Evolutionary conservation across 2,329 filamentous ascomycete genomes (phyloP).

Genomic region (Hymenoscyphus scutula): DNA sequence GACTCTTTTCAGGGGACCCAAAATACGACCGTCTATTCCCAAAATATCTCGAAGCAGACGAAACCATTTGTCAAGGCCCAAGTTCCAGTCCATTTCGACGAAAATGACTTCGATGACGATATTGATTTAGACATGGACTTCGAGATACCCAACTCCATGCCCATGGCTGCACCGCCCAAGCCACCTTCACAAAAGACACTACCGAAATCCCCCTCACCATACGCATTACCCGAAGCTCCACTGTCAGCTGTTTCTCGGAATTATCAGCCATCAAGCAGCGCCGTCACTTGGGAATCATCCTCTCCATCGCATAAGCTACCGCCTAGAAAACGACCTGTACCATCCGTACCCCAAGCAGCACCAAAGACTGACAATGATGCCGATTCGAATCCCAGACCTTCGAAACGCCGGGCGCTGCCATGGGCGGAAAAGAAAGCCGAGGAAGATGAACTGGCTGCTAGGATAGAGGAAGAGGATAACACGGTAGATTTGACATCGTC

Average conservation of each 20-base stretch:
- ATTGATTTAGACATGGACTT: constrained; percentile 66
- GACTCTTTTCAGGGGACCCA: constrained; percentile 49
- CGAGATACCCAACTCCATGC: constrained; percentile 22
- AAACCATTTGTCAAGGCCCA: constrained; percentile 22
- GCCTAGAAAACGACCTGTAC: constrained; percentile 21
- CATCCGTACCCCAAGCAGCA: not conserved
- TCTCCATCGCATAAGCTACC: constrained; percentile 44
- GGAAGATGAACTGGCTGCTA: constrained; percentile 29
- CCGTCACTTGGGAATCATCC: constrained; percentile 43
- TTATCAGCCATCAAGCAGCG: constrained; percentile 31
- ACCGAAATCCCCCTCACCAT: constrained; percentile 19
- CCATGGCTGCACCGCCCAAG: constrained; percentile 38
- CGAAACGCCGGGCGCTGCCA: constrained; percentile 38
- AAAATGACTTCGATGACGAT: constrained; percentile 83
- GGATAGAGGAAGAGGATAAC: constrained; percentile 24
- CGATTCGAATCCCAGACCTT: constrained; percentile 34
- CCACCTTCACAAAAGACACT: constrained; percentile 42
- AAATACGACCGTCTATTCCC: constrained; percentile 40
- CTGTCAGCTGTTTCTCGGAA: constrained; percentile 8
- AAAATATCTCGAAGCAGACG: constrained; percentile 29
- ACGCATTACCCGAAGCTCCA: constrained; percentile 8
- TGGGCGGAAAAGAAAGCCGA: constrained; percentile 34
- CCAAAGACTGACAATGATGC: constrained; percentile 4
- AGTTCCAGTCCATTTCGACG: constrained; percentile 57
- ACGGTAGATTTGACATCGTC: constrained; percentile 15